Evolutionary conservation across 129 eudicot species (phyloP), one percentile per base, ranked within the genome.

Genomic region (Artemisia argyi): DNA sequence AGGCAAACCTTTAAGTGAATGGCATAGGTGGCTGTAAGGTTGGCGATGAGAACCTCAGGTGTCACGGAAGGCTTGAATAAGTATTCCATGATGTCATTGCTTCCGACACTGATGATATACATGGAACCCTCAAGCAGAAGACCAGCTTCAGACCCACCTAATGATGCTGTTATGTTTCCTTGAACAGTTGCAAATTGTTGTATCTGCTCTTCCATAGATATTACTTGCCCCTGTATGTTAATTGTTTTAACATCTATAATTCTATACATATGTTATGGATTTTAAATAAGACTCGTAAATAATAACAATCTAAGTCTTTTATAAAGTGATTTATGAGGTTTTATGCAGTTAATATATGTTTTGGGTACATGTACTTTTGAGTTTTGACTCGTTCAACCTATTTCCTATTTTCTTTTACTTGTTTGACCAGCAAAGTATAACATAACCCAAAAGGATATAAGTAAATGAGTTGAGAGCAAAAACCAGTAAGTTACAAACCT

Each of bases 21-120:
- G 75, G 86, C 70, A 32, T 74, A 85, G 63, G 70, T 57, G 71
- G 55, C 70, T 9, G 66, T 70, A 76, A 82, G 76, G 51, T 74
- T 76, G 59, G 44, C 51, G 54, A 84, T 61, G 54, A 78, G 61
- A 10, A 32, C 49, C 13, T 65, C 63, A 2, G 75, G 73, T 2
- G 84, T 14, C 35, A 28, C 20, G 17, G 24, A 10, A 65, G 5
- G 52, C 58, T 26, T 42, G 56, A 20, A 35, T 7, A 39, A 3
- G 61, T 74, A 75, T 54, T 62, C 65, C 74, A 78, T 72, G 47
- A 85, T 46, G 81, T 85, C 86, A 69, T 85, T 85, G 82, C 86
- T 79, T 78, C 89, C 89, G 24, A 72, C 71, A 44, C 89, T 81
- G 22, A 85, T 62, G 71, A 85, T 78, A 84, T 61, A 85, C 65